Percentiles rank a stretch among this genome's conserved stretches.
Conservation (phyloP, 768 basidiomycete genomes). For the Exidia glandulosa region DNA sequence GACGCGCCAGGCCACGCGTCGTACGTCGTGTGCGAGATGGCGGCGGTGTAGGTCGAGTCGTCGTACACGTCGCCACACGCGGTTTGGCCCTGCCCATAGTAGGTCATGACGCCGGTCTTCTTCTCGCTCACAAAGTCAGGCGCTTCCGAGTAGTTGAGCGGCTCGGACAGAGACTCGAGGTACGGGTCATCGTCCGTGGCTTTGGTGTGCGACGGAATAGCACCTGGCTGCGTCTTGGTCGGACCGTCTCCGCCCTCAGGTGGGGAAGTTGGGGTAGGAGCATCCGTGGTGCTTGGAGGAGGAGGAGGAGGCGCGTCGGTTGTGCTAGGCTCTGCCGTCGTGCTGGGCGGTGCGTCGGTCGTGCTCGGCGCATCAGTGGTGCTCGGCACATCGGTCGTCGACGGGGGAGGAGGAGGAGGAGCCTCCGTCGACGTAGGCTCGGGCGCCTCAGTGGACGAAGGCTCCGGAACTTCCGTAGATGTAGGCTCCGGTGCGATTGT, state of each 20-base stretch:
- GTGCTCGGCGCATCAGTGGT: neutral
- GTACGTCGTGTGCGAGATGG: neutral
- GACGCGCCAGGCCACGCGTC: neutral
- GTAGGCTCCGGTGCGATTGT: neutral
- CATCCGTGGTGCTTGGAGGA: too few species aligned
- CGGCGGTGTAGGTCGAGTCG: neutral
- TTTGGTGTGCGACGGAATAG: neutral
- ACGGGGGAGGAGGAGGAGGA: neutral
- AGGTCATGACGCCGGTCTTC: neutral
- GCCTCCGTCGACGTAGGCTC: neutral
- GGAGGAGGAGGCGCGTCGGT: too few species aligned
- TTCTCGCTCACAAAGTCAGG: neutral
- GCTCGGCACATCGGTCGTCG: neutral
- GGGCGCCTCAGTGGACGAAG: neutral
- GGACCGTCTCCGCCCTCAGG: too few species aligned
- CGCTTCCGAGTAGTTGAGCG: neutral
- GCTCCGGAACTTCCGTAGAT: neutral
- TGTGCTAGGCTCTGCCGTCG: too few species aligned
- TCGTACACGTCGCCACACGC: neutral
- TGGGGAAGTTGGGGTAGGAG: too few species aligned
- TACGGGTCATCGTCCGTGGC: neutral
- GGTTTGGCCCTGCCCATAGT: neutral
- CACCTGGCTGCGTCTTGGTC: neutral
- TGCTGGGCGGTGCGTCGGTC: neutral
- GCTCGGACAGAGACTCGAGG: neutral